phyloP scores from a whole-genome alignment of 2,329 filamentous ascomycete species.

The Aspergillus flavus region DNA sequence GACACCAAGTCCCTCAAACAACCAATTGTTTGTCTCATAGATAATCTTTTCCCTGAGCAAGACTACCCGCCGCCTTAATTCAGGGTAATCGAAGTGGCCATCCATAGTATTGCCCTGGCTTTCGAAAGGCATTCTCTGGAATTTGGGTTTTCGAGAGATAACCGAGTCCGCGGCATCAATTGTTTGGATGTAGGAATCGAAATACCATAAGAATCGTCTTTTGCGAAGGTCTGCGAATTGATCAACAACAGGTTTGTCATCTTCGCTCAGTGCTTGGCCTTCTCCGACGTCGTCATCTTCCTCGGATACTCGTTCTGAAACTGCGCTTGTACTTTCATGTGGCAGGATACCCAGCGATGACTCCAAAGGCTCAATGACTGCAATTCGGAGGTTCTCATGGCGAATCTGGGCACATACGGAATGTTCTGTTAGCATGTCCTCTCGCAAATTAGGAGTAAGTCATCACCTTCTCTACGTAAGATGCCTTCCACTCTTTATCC shows the following conservation, averaged over 20 bases:
- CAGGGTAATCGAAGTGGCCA: constrained; percentile 78
- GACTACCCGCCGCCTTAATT: constrained; percentile 69
- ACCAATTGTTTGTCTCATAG: constrained; percentile 73
- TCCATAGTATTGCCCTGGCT: constrained; percentile 76
- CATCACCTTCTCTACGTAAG: constrained; percentile 76
- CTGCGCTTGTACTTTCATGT: constrained; percentile 48
- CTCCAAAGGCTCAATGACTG: constrained; percentile 84
- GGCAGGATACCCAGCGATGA: constrained; percentile 69
- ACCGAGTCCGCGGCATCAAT: constrained; percentile 61
- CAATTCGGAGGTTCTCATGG: constrained; percentile 85
- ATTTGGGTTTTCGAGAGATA: constrained; percentile 64
- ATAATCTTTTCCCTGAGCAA: constrained; percentile 71
- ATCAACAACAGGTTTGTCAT: constrained; percentile 61
- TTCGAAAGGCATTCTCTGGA: constrained; percentile 89
- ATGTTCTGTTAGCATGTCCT: not conserved
- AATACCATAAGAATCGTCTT: constrained; percentile 93
- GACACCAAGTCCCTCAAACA: constrained; percentile 64
- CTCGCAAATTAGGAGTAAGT: not conserved
- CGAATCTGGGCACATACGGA: constrained; percentile 64
- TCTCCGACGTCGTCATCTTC: constrained; percentile 40
- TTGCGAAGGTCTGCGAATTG: constrained; percentile 92
- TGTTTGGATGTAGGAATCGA: constrained; percentile 76
- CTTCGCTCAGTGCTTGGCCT: constrained; percentile 42
- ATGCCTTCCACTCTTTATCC: constrained; percentile 73
- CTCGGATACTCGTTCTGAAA: constrained; percentile 28